phyloP scores from a whole-genome alignment of 1,284 basidiomycete species.

The Mycosarcoma maydis region DNA sequence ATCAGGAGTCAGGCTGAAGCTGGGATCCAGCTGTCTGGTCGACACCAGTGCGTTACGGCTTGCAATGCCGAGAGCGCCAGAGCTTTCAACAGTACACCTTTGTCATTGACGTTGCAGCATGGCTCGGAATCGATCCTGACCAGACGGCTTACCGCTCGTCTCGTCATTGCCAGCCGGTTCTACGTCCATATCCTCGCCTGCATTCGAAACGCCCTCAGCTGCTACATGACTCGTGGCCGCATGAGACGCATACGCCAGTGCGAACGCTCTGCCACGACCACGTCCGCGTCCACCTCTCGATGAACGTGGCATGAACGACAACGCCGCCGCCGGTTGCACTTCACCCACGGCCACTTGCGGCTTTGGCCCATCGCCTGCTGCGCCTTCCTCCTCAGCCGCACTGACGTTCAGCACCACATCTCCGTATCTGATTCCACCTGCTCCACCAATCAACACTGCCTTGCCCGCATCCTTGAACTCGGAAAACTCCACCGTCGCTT shows the following conservation, averaged over 20 bases:
- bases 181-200: conserved; percentile 29
- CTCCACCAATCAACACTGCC: conserved; percentile 32
- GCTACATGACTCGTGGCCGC: neutral
- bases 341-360: neutral
- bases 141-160: conserved; percentile 15
- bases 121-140: conserved; percentile 50
- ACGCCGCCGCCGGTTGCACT: conserved; percentile 1
- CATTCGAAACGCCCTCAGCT: neutral
- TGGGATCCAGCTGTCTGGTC: no score
- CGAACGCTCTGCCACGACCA: conserved; percentile 34
- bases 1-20: no score
- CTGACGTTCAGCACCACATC: conserved; percentile 5
- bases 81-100: no score
- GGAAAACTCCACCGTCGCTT: conserved; percentile 50
- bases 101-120: conserved; percentile 26
- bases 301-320: conserved; percentile 27
- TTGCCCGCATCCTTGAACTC: conserved; percentile 46
- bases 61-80: no score
- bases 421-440: conserved; percentile 11
- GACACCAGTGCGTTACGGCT: no score
- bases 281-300: conserved; percentile 24
- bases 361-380: neutral
- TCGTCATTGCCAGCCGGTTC: conserved; percentile 9
- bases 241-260: conserved; percentile 1
- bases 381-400: conserved; percentile 5